Evolutionary conservation across 108 stramenopile genomes (phyloP), one percentile per base, ranked within the genome.

Genomic region (Skeletonema costatum): DNA sequence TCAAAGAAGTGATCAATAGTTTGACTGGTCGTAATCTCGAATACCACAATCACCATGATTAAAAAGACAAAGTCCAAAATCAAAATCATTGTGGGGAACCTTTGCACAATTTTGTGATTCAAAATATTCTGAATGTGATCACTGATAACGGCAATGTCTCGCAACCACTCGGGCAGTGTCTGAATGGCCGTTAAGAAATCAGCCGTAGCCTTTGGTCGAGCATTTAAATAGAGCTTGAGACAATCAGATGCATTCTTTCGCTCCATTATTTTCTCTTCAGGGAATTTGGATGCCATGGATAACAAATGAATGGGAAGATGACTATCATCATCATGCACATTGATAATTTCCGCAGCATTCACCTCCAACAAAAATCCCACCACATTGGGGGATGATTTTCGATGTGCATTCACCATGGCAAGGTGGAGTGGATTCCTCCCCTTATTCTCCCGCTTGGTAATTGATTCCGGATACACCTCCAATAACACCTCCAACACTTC

Each of bases 391-490:
- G 84, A 87, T 4, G 90, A 85, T 58, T 87, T 87, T 7, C 90
- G 87, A 33, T 92, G 90, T 13, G 92, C 90, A 76, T 95, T 95
- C 50, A 91, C 94, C 92, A 95, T 92, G 70, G 90, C 91, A 69
- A 93, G 86, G 67, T 95, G 94, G 69, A 95, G 77, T 2, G 94
- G 90, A 35, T 89, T 93, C 32, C 90, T 77, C 10, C 94, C 94
- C 36, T 92, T 89, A 65, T 88, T 84, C 60, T 95, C 92, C 29
- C 65, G 69, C 21, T 88, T 87, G 25, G 78, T 70, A 10, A 91
- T 73, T 58, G 78, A 76, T 14, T 89, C 87, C 8, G 94, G 90
- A 66, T 89, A 92, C 2, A 78, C 86, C 38, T 93, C 83, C 5
- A 80, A 82, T 7, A 95, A 71, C 0, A 92, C 90, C 74, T 88